Percentiles rank a stretch among this genome's conserved stretches.
phyloP scores from a whole-genome alignment of 345 rosid genomes.

The Bretschneidera sinensis region DNA sequence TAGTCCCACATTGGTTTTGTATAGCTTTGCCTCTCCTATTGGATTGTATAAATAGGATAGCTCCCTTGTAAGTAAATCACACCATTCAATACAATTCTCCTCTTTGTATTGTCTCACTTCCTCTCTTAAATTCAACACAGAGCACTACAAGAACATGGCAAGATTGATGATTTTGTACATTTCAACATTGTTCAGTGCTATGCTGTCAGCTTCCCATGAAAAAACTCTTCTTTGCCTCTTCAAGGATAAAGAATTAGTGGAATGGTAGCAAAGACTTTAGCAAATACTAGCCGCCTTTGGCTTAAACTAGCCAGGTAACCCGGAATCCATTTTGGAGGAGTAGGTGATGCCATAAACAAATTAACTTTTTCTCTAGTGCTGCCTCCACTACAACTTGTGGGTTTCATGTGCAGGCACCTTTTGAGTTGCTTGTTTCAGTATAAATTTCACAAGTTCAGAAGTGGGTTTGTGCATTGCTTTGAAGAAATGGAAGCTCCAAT shows the following conservation, averaged over 20 bases:
- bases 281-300: too few relatives aligned
- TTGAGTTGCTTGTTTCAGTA: constrained; percentile 27
- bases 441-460: constrained; percentile 29
- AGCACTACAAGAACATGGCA: background rate
- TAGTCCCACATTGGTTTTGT: too few relatives aligned
- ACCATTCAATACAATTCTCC: too few relatives aligned
- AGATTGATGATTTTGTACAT: constrained; percentile 6
- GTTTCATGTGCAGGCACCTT: constrained; percentile 21
- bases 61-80: too few relatives aligned
- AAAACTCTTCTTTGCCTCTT: constrained; percentile 15
- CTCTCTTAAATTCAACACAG: too few relatives aligned
- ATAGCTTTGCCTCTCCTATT: too few relatives aligned
- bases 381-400: constrained; percentile 46
- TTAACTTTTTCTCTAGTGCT: constrained; percentile 43
- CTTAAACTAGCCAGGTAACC: constrained; percentile 25
- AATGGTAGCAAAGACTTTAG: constrained; percentile 24
- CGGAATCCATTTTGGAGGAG: constrained; percentile 17
- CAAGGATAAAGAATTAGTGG: constrained; percentile 19
- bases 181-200: constrained; percentile 6
- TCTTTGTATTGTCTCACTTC: too few relatives aligned
- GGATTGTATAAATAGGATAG: too few relatives aligned
- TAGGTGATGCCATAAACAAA: constrained; percentile 45
- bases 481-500: constrained; percentile 36
- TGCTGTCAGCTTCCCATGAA: constrained; percentile 33
- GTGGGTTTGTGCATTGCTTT: constrained; percentile 22